phyloP scores from a whole-genome alignment of 1,284 basidiomycete genomes.

The Marasmius tenuissimus region DNA sequence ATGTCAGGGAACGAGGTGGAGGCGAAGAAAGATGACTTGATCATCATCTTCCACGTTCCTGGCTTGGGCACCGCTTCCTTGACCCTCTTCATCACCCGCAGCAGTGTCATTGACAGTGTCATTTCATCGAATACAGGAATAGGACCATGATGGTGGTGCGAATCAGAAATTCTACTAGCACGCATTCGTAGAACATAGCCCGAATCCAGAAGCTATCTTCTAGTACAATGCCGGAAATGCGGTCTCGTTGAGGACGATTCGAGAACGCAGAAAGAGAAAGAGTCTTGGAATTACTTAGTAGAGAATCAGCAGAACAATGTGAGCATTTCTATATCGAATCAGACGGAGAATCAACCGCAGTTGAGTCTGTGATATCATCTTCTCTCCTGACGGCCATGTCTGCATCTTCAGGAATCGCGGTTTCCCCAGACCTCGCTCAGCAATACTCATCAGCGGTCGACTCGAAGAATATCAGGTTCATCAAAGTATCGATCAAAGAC shows the following conservation, averaged over 20 bases:
- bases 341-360: background rate
- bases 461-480: constrained; percentile 55
- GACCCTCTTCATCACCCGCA: background rate
- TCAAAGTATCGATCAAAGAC: constrained; percentile 73
- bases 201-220: no score
- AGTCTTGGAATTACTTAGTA: no score
- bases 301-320: no score
- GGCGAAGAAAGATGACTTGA: background rate
- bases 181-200: no score
- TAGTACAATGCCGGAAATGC: no score
- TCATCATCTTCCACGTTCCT: background rate
- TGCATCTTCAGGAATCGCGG: constrained; percentile 63
- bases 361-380: background rate
- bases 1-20: background rate
- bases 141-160: no score
- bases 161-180: no score
- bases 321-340: no score
- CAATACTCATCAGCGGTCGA: constrained; percentile 59
- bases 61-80: background rate
- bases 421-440: constrained; percentile 50
- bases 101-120: no score
- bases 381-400: constrained; percentile 50
- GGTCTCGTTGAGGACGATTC: no score
- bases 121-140: no score
- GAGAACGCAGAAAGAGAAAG: no score